Percentiles rank a stretch among this genome's conserved stretches.
phyloP scores from a whole-genome alignment of 2,329 filamentous ascomycete species.

The Didymella keratinophila region DNA sequence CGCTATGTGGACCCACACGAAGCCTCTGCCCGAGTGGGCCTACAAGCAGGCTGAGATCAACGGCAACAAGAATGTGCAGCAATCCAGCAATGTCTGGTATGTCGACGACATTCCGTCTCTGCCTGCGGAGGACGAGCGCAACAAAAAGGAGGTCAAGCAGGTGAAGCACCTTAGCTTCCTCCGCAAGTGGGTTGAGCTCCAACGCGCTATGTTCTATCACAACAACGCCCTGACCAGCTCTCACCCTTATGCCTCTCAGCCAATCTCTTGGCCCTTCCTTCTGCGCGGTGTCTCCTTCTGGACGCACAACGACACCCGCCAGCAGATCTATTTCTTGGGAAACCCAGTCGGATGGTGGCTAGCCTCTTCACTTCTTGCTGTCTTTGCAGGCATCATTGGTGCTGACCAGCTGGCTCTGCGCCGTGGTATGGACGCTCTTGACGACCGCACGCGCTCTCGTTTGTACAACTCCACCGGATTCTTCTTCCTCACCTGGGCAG shows the following conservation, averaged over 20 bases:
- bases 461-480: constrained; percentile 99
- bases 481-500: constrained; percentile 98
- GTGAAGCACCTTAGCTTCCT: constrained; percentile 88
- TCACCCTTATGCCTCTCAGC: constrained; percentile 93
- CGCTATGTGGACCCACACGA: constrained; percentile 98
- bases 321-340: constrained; percentile 98
- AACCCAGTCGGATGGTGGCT: constrained; percentile 99
- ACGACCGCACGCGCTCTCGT: constrained; percentile 91
- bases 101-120: constrained; percentile 90
- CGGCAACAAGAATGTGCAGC: constrained; percentile 93
- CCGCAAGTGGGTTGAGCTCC: constrained; percentile 93
- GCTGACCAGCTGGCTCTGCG: constrained; percentile 94
- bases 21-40: constrained; percentile 94
- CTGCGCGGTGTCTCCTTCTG: constrained; percentile 98
- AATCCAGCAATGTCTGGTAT: constrained; percentile 93
- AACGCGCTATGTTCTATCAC: constrained; percentile 98
- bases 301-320: constrained; percentile 92
- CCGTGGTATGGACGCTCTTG: constrained; percentile 90
- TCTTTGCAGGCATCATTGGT: constrained; percentile 89
- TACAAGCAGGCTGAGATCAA: constrained; percentile 99
- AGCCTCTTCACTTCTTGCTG: constrained; percentile 86
- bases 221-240: constrained; percentile 98
- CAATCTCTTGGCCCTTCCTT: constrained; percentile 97
- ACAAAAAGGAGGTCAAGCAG: constrained; percentile 77
- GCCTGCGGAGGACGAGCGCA: constrained; percentile 73